Evolutionary conservation across 495 filamentous ascomycete species (phyloP), one percentile per base, ranked within the genome.

Genomic region (Pyronema omphalodes): DNA sequence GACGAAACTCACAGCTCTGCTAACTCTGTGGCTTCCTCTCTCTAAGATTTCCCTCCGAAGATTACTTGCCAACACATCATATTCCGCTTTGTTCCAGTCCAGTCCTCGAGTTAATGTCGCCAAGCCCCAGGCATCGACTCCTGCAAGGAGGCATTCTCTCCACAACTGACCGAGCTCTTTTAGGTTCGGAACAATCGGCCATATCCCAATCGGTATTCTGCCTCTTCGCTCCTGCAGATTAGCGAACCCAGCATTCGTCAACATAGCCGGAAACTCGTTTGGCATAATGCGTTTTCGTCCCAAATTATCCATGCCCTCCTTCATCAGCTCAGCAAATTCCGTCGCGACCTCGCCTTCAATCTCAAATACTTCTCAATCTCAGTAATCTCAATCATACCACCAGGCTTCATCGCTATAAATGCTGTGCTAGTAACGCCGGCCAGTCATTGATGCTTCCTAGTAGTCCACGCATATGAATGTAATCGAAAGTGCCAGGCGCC

Each of bases 391-490:
- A 77, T 48, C 65, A 68, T 76, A 34, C 70, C 76, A 12, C 76
- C 77, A 14, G 74, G 74, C 49, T 70, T 71, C 29, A 75, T 59
- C 51, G 55, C 67, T 17, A 52, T 54, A 14, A 65, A 56, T 18
- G 48, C 56, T 64, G 55, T 6, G 45, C 19, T 40, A 67, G 53
- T 45, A 69, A 48, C 12, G 50, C 37, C 35, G 60, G 56, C 76
- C 77, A 81, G 66, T 86, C 72, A 12, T 68, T 68, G 49, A 87
- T 75, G 45, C 69, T 70, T 1, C 73, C 53, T 18, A 61, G 56
- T 60, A 71, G 65, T 37, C 51, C 54, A 3, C 71, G 63, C 12
- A 67, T 55, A 44, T 72, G 70, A 40, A 69, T 66, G 56, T 68
- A 62, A 56, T 72, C 70, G 55, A 67, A 68, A 4, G 53, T 49